Evolutionary conservation across 495 filamentous ascomycete species (phyloP).

Genomic region (Aspergillus diversus): DNA sequence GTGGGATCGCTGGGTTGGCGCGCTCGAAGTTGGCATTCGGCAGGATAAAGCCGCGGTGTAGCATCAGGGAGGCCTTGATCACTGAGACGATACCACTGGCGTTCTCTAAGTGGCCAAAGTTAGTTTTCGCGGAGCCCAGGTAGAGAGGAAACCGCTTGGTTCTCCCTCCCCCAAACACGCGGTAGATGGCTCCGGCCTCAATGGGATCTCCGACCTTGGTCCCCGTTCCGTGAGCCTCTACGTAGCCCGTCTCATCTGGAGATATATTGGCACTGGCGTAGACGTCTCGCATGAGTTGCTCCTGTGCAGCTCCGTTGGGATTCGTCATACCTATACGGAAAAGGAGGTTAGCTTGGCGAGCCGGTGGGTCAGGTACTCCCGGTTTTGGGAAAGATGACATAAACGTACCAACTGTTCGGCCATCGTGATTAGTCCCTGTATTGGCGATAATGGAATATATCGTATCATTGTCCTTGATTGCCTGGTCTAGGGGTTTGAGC

Average conservation of each 20-base stretch:
- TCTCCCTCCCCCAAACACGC: conserved; percentile 40
- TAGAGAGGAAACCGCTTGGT: conserved; percentile 24
- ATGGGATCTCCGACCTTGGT: conserved; percentile 64
- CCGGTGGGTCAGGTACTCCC: too few species aligned
- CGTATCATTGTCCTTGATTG: conserved; percentile 41
- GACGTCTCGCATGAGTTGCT: conserved; percentile 49
- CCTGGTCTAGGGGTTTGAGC: conserved; percentile 39
- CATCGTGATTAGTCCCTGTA: conserved; percentile 36
- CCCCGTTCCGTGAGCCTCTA: conserved; percentile 48
- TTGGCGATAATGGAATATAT: conserved; percentile 47
- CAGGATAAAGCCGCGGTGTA: conserved; percentile 12
- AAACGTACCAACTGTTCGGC: conserved; percentile 22
- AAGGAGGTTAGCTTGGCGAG: too few species aligned
- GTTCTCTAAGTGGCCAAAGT: conserved; percentile 54
- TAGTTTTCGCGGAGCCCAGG: conserved; percentile 49
- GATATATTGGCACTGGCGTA: conserved; percentile 50
- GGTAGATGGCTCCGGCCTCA: conserved; percentile 57
- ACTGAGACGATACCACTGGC: conserved; percentile 58
- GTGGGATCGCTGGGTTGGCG: conserved; percentile 43
- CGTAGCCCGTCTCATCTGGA: conserved; percentile 48
- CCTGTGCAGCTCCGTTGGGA: conserved; percentile 59
- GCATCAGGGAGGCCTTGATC: conserved; percentile 50
- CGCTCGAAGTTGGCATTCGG: conserved; percentile 54
- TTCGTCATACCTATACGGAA: conserved; percentile 47
- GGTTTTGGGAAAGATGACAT: too few species aligned